A percentile compares a stretch with the other conserved stretches of the same genome.
phyloP scores from a whole-genome alignment of 257 asterid genomes.

The Solanum virginianum region DNA sequence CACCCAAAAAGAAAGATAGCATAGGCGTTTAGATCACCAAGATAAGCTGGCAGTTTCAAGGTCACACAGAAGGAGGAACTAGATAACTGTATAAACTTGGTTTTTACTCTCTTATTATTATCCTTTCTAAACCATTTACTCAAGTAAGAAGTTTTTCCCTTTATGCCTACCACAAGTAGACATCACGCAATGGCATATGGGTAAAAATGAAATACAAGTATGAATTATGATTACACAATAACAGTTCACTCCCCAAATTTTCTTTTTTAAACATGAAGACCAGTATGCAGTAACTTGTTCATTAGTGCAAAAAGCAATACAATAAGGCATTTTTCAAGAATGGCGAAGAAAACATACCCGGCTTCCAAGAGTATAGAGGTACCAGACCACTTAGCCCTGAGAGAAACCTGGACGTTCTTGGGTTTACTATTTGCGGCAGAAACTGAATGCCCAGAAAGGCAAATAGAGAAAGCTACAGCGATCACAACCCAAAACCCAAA shows the following conservation, averaged over 20 bases:
- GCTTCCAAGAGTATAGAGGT: constrained; percentile 89
- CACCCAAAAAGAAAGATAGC: background rate
- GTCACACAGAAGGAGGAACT: background rate
- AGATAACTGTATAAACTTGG: background rate
- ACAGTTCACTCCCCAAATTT: no score
- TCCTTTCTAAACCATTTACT: background rate
- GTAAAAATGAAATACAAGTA: background rate
- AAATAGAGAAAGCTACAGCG: constrained; percentile 18
- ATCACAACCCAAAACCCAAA: constrained; percentile 46
- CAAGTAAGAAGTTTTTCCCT: background rate
- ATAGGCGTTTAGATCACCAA: background rate
- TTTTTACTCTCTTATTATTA: background rate
- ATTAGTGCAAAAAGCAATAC: background rate
- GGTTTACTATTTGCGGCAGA: constrained; percentile 53
- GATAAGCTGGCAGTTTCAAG: background rate
- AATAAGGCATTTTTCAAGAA: background rate
- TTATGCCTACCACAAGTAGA: background rate
- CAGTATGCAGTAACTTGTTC: no score
- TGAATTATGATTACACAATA: background rate
- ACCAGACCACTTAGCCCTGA: constrained; percentile 95
- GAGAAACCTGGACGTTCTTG: constrained; percentile 95
- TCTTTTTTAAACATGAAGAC: no score
- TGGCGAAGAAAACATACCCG: constrained; percentile 40
- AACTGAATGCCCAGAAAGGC: constrained; percentile 27
- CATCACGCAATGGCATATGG: background rate